Evolutionary conservation across 2,329 filamentous ascomycete species (phyloP).

Genomic region (Didymella glomerata): DNA sequence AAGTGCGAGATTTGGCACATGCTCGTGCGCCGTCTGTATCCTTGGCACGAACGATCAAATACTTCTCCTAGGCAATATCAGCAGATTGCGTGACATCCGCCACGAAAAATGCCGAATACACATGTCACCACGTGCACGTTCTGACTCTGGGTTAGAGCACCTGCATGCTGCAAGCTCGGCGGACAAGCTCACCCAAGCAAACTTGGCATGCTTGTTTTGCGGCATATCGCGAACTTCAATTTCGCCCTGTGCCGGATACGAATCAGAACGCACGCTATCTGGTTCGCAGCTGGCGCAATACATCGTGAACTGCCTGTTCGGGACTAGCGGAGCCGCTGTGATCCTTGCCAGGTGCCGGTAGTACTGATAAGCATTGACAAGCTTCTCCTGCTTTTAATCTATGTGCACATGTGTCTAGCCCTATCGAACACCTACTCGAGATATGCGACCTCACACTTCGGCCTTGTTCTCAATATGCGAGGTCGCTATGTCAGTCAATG

Average conservation of each 20-base stretch:
- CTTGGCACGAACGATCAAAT: not conserved
- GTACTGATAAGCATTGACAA: slow-evolving; percentile 22
- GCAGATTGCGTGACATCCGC: no score
- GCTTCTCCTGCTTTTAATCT: slow-evolving; percentile 15
- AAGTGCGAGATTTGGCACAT: no score
- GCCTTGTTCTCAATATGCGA: not conserved
- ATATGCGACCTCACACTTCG: not conserved
- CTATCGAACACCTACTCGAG: no score
- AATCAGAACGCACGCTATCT: slow-evolving; percentile 3
- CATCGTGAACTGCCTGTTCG: slow-evolving; percentile 21
- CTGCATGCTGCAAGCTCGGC: slow-evolving; percentile 3
- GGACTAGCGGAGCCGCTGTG: slow-evolving; percentile 2
- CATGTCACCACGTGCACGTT: not conserved
- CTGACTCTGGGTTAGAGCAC: not conserved
- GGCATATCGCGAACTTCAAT: not conserved
- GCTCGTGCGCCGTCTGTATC: no score
- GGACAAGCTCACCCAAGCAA: slow-evolving; percentile 23
- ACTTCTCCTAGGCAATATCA: not conserved
- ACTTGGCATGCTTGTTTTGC: slow-evolving; percentile 9
- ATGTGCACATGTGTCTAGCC: not conserved
- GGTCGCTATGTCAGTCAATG: not conserved
- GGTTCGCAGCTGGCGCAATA: slow-evolving; percentile 7
- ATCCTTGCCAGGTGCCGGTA: slow-evolving; percentile 18
- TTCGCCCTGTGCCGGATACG: not conserved
- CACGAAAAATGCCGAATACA: not conserved